Percentiles rank a stretch among this genome's conserved stretches.
These are phyloP conservation scores for Colletotrichum musae DNA, from an alignment of 2,329 filamentous ascomycete species.

Conservation along the genomic window DNA sequence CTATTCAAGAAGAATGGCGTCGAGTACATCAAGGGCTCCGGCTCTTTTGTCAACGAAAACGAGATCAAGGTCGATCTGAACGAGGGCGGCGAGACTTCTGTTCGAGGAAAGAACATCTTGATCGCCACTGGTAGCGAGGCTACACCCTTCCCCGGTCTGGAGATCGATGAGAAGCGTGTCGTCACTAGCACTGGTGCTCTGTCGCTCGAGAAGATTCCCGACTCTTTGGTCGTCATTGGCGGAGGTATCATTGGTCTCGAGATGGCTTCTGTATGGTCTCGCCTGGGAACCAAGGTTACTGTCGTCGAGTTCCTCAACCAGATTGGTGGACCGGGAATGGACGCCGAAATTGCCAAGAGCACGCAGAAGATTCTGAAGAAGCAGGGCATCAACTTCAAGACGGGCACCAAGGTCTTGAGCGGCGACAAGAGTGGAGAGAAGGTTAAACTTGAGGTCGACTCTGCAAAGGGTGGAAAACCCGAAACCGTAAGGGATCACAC, in stretches of 20 bases:
- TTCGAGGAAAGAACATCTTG: conserved; percentile 96
- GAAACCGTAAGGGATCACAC: conserved; percentile 76
- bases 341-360: conserved; percentile 90
- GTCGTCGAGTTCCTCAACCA: conserved; percentile 97
- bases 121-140: conserved; percentile 97
- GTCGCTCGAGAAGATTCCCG: conserved; percentile 88
- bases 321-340: conserved; percentile 98
- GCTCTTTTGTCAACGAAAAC: conserved; percentile 88
- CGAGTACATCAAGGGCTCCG: conserved; percentile 96
- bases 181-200: conserved; percentile 97
- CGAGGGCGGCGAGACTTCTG: conserved; percentile 90
- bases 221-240: conserved; percentile 97
- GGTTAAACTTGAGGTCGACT: conserved; percentile 88
- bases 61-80: conserved; percentile 91
- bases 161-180: conserved; percentile 97
- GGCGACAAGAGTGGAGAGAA: conserved; percentile 85
- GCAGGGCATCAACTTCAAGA: conserved; percentile 98
- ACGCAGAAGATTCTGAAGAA: conserved; percentile 94
- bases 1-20: conserved; percentile 99
- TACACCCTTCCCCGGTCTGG: conserved; percentile 95
- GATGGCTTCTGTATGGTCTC: conserved; percentile 98
- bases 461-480: conserved; percentile 95
- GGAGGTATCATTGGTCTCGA: conserved; percentile 99
- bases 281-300: conserved; percentile 93
- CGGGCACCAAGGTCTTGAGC: conserved; percentile 92